Evolutionary conservation across 768 basidiomycete species (phyloP), one percentile per base, ranked within the genome.

Genomic region (Russula vinacea): DNA sequence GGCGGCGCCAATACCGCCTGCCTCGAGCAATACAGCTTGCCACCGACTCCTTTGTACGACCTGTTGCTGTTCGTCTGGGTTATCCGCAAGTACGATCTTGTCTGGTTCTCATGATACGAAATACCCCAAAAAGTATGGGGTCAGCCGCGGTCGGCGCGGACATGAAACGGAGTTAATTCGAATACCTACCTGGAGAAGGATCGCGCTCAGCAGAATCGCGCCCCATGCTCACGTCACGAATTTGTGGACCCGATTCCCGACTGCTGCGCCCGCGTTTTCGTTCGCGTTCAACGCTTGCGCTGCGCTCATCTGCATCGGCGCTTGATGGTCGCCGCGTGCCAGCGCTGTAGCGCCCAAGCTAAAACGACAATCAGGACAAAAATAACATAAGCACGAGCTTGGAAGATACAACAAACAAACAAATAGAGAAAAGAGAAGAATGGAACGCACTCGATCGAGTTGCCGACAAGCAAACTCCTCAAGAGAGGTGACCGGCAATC

Each of bases 381-480:
- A 44, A 19, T 55, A 24, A 29, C 53, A 58, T 60, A 54, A 59
- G 52, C 39, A 45, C n/a, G 17, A 49, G 8, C 1, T 44, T 37
- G 37, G 32, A 11, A 6, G 24, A 50, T 40, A 60, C 58, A 55
- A 24, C 4, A 26, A n/a, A 55, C n/a, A 32, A 16, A 29, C n/a
- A 29, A 32, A 26, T 19, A 56, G 19, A 10, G 11, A 5, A 26
- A 32, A 37, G 22, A 29, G 57, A 37, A 54, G 44, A 56, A 66
- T 22, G 57, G 32, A 17, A 80, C 87, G 71, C 67, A 94, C 89
- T 73, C 85, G 81, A 75, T 94, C 92, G 45, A 95, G 80, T 72
- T 94, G 92, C 62, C 91, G 81, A 72, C 90, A 92, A 2, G 93
- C 92, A 74, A 94, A 94, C 64, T 92, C 91, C 66, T 94, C 93